Conservation (phyloP, 2,329 filamentous ascomycete species). For the Dichotomopilus funicola region DNA sequence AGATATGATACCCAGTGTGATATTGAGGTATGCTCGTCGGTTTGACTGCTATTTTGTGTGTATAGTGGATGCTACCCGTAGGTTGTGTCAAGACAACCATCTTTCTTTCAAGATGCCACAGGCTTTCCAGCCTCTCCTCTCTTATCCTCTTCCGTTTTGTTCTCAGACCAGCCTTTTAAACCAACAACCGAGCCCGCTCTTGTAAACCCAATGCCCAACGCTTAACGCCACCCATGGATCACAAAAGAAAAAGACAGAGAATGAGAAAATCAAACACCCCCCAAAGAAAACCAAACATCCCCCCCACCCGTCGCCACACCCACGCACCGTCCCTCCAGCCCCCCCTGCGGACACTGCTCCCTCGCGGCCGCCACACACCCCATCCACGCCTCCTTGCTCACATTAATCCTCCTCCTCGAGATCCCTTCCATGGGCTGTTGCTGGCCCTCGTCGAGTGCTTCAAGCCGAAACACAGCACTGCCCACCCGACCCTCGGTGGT, state of each 20-base stretch:
- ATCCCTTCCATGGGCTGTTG: no score
- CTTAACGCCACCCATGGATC: neutral
- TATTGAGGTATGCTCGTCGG: neutral
- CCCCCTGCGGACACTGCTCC: slow-evolving; percentile 45
- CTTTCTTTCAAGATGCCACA: no score
- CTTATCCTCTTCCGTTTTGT: no score
- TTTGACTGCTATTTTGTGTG: no score
- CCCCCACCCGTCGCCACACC: slow-evolving; percentile 40
- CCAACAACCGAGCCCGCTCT: no score
- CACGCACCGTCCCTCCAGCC: slow-evolving; percentile 39
- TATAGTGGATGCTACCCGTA: no score
- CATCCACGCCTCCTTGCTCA: slow-evolving; percentile 48
- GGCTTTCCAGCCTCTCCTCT: no score
- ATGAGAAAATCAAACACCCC: slow-evolving; percentile 20
- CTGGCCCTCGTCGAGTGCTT: slow-evolving; percentile 31
- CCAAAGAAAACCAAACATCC: slow-evolving; percentile 39
- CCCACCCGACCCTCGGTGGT: slow-evolving; percentile 40
- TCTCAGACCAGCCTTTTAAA: no score
- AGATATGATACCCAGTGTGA: neutral
- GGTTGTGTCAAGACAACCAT: no score
- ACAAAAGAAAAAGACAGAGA: neutral
- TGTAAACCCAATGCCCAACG: neutral
- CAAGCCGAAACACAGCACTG: slow-evolving; percentile 43
- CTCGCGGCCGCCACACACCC: slow-evolving; percentile 47
- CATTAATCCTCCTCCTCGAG: slow-evolving; percentile 42